Evolutionary conservation across 2,329 filamentous ascomycete genomes (phyloP), one percentile per base, ranked within the genome.

Genomic region (Lachnellula arida): DNA sequence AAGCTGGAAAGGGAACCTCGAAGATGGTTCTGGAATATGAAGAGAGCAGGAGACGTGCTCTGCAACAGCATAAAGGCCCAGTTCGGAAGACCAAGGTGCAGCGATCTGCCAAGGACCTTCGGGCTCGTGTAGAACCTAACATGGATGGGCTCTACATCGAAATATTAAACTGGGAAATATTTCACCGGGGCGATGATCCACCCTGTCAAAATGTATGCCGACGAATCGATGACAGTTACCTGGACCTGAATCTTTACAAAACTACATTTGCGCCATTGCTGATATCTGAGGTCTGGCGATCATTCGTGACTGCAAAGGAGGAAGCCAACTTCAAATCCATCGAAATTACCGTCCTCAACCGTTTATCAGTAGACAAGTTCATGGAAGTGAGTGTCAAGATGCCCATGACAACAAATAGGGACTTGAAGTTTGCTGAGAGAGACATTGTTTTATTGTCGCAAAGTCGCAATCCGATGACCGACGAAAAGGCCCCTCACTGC

Each of bases 131-230:
- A 57, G 88, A 92, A 34, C 94, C 95, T 7, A 90, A 95, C 62
- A 87, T 99, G 74, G 87, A 91, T 39, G 79, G 84, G 15, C 75
- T 99, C 32, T 94, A 97, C 70, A 86, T 88, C 65, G 87, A 87
- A 17, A 91, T 99, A 50, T 81, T 99, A 3, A 82, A 88, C 54
- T 99, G 94, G 94, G 89, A 99, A 63, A 96, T 95, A 63, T 99
- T 97, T 71, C 89, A 96, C 67, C 77, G 85, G 46, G 91, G 91
- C 28, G 90, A 92, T 66, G 88, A 92, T 57, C 94, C 94, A 5
- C 92, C 94, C 0, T 86, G 83, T 51, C 84, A 84, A 15, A 85
- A 86, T 48, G 79, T 84, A 46, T 96, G 93, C 67, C 84, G 80
- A 47, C 78, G 84, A 53, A 93, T 99, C 11, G 85, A 87, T 5